phyloP scores from a whole-genome alignment of 495 filamentous ascomycete genomes.

The Neurospora tetraspora region DNA sequence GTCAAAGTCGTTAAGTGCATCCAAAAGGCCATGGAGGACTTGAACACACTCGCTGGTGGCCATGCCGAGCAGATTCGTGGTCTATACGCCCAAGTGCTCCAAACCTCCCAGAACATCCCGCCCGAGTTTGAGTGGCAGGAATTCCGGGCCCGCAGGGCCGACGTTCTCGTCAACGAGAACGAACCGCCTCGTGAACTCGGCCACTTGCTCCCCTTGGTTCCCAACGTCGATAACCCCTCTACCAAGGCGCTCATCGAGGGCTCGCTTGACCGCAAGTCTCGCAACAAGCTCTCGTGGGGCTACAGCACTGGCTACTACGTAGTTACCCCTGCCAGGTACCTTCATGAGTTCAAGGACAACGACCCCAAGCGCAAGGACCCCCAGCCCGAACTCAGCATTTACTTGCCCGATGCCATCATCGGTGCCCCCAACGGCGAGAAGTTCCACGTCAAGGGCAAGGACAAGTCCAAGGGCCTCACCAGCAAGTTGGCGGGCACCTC shows the following conservation, averaged over 20 bases:
- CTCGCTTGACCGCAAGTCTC: slow-evolving; percentile 73
- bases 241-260: slow-evolving; percentile 82
- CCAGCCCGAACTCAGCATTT: slow-evolving; percentile 75
- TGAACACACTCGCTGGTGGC: slow-evolving; percentile 63
- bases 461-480: slow-evolving; percentile 44
- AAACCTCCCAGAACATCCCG: slow-evolving; percentile 65
- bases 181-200: slow-evolving; percentile 59
- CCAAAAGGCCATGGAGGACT: slow-evolving; percentile 69
- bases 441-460: slow-evolving; percentile 93
- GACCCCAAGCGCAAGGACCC: slow-evolving; percentile 73
- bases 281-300: slow-evolving; percentile 61
- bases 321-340: slow-evolving; percentile 70
- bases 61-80: slow-evolving; percentile 71
- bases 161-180: slow-evolving; percentile 70
- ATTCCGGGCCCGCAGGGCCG: slow-evolving; percentile 59
- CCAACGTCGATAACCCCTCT: slow-evolving; percentile 74
- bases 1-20: slow-evolving; percentile 73
- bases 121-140: slow-evolving; percentile 88
- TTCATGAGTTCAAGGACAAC: slow-evolving; percentile 93
- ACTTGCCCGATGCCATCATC: slow-evolving; percentile 81
- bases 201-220: slow-evolving; percentile 53
- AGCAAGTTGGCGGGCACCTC: slow-evolving; percentile 42
- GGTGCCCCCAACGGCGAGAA: slow-evolving; percentile 67
- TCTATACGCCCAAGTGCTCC: slow-evolving; percentile 76
- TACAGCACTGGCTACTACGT: slow-evolving; percentile 82